Percentiles rank a stretch among this genome's conserved stretches.
Evolutionary conservation across 345 rosid genomes (phyloP).

Genomic region (Syzygium aqueum): DNA sequence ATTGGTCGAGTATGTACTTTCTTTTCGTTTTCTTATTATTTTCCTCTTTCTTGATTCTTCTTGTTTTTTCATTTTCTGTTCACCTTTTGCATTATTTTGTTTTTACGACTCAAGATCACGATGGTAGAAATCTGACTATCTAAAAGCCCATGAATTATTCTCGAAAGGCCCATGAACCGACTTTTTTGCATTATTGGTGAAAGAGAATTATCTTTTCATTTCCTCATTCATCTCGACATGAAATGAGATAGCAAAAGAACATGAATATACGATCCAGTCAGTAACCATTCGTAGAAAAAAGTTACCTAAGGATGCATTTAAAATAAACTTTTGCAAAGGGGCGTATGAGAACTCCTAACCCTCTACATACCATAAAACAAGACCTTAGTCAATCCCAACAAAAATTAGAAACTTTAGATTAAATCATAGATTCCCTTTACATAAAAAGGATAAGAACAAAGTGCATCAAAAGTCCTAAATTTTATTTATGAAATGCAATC

Average conservation of each 20-base stretch:
- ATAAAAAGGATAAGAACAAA: neutral
- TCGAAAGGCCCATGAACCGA: neutral
- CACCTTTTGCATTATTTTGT: neutral
- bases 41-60: neutral
- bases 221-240: neutral
- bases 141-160: neutral
- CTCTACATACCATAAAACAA: neutral
- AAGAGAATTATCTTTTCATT: neutral
- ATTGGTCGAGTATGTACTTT: neutral
- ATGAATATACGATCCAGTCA: neutral
- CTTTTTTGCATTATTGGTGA: neutral
- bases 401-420: neutral
- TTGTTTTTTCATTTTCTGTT: neutral
- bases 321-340: neutral
- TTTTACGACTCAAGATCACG: neutral
- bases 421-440: neutral
- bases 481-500: neutral
- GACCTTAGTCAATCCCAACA: neutral
- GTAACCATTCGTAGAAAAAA: neutral
- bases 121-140: neutral
- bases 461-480: neutral
- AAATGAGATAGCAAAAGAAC: neutral
- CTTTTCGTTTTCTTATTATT: neutral
- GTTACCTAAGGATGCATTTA: neutral
- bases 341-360: neutral